These are phyloP conservation scores for Centella asiatica DNA, from an alignment of 129 eudicot genomes.

Conservation along the genomic window DNA sequence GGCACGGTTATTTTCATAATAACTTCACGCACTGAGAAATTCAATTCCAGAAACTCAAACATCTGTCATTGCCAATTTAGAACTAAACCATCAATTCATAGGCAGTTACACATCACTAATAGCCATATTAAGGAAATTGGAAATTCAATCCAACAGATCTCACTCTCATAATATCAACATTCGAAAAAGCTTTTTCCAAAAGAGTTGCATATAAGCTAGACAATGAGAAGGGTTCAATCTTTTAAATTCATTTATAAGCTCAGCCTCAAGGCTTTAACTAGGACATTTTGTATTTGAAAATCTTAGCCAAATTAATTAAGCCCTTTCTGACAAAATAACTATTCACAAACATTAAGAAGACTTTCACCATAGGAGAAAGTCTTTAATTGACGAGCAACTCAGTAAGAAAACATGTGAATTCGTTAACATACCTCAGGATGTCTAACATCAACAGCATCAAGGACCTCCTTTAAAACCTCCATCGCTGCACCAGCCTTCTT, in stretches of 20 bases:
- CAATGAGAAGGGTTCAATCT: too few species aligned
- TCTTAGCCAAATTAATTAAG: not conserved
- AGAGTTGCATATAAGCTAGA: too few species aligned
- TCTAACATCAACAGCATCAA: slow-evolving; percentile 66
- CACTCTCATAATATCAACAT: not conserved
- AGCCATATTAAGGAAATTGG: too few species aligned
- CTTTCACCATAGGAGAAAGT: not conserved
- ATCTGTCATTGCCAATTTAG: not conserved
- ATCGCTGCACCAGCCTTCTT: slow-evolving; percentile 82
- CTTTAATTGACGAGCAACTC: too few species aligned
- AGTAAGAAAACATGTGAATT: too few species aligned
- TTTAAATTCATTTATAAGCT: too few species aligned
- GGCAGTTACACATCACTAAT: too few species aligned
- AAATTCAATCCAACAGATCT: not conserved
- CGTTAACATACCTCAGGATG: slow-evolving; percentile 56
- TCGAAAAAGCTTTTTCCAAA: not conserved
- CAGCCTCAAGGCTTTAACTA: too few species aligned
- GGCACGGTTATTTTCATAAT: too few species aligned
- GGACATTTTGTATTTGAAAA: too few species aligned
- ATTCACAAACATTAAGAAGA: not conserved
- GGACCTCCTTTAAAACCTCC: slow-evolving; percentile 89
- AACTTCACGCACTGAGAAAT: not conserved
- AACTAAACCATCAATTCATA: not conserved
- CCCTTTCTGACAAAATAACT: not conserved
- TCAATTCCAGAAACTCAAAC: not conserved